phyloP scores from a whole-genome alignment of 805 yeast genomes.

The Metschnikowia aberdeeniae region DNA sequence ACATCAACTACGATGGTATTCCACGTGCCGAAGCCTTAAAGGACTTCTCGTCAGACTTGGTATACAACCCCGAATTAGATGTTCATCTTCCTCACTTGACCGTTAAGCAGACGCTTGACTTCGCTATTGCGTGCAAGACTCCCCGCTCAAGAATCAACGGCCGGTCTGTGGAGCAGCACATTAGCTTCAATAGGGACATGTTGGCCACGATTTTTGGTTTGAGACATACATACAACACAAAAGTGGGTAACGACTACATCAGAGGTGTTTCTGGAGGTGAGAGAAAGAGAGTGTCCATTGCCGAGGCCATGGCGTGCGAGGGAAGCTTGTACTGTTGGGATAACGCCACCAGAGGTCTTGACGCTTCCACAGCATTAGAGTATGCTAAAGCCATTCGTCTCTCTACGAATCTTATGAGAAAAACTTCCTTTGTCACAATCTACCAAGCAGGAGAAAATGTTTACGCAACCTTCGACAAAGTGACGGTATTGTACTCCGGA shows the following conservation, averaged over 20 bases:
- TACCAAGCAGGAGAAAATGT: conserved; percentile 31
- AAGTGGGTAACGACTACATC: conserved; percentile 31
- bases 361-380: conserved; percentile 32
- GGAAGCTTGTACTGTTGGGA: conserved; percentile 29
- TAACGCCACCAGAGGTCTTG: conserved; percentile 32
- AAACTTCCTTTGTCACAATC: conserved; percentile 16
- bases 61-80: conserved; percentile 62
- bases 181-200: conserved; percentile 26
- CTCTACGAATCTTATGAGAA: conserved; percentile 19
- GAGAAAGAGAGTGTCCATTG: conserved; percentile 26
- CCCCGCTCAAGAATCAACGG: conserved; percentile 52
- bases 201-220: conserved; percentile 30
- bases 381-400: conserved; percentile 27
- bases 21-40: conserved; percentile 56
- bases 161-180: conserved; percentile 45
- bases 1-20: conserved; percentile 58
- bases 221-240: conserved; percentile 27
- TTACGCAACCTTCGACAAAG: conserved; percentile 30
- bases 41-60: conserved; percentile 51
- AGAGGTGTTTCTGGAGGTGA: conserved; percentile 48
- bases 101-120: conserved; percentile 66
- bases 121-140: conserved; percentile 67
- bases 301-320: conserved; percentile 20
- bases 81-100: conserved; percentile 74
- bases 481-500: conserved; percentile 27